phyloP scores from a whole-genome alignment of 768 basidiomycete species.

The Pleurotus citrinopileatus region DNA sequence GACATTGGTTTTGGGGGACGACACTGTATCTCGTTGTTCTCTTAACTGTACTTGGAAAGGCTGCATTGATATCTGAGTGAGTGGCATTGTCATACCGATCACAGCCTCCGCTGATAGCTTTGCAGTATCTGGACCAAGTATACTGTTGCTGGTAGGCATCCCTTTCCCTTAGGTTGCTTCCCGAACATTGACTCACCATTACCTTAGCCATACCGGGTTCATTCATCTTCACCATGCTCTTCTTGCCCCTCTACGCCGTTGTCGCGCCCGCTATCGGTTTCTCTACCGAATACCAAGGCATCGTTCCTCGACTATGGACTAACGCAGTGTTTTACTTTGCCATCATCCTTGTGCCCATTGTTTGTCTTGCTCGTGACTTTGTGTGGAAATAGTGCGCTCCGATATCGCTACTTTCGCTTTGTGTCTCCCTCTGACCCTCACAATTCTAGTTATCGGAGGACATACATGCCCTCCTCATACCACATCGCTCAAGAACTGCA shows the following conservation, averaged over 20 bases:
- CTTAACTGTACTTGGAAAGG: constrained; percentile 94
- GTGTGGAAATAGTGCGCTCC: constrained; percentile 92
- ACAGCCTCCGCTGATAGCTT: constrained; percentile 9
- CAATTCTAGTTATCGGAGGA: constrained; percentile 74
- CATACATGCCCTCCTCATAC: constrained; percentile 89
- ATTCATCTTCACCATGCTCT: constrained; percentile 94
- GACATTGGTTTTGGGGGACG: constrained; percentile 99
- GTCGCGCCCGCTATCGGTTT: constrained; percentile 86
- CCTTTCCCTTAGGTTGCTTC: neutral
- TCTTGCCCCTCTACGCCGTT: constrained; percentile 86
- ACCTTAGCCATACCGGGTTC: constrained; percentile 90
- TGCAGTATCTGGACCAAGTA: constrained; percentile 98
- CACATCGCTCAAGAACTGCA: constrained; percentile 99
- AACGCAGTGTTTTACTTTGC: constrained; percentile 88
- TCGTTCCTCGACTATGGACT: constrained; percentile 89
- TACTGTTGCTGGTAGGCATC: constrained; percentile 76
- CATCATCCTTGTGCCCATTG: constrained; percentile 76
- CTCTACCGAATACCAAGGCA: constrained; percentile 86
- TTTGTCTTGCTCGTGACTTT: constrained; percentile 87
- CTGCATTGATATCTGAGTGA: constrained; percentile 95
- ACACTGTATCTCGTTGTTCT: constrained; percentile 92
- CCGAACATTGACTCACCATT: constrained; percentile 12
- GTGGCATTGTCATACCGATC: constrained; percentile 27
- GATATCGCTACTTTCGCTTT: constrained; percentile 3
- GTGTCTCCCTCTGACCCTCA: constrained; percentile 12